Percentiles rank a stretch among this genome's conserved stretches.
phyloP scores from a whole-genome alignment of 2,329 filamentous ascomycete genomes.

The Colletotrichum eremochloae region DNA sequence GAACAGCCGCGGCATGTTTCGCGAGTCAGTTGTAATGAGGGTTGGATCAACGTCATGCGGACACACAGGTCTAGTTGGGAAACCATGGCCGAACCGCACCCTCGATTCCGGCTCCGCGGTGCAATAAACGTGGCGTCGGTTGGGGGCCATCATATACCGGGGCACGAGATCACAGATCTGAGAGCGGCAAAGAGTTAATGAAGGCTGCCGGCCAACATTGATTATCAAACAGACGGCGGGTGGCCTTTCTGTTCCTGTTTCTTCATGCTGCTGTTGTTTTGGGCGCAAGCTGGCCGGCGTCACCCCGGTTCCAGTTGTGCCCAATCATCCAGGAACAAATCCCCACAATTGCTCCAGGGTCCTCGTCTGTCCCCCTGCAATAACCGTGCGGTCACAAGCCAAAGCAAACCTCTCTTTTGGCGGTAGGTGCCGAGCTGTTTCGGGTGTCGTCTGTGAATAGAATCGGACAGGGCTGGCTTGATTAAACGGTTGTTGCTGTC shows the following conservation, averaged over 20 bases:
- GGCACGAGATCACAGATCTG: slow-evolving; percentile 6
- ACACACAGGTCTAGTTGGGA: neutral
- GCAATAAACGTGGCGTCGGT: slow-evolving; percentile 9
- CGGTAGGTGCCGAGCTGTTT: neutral
- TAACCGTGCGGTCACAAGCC: slow-evolving; percentile 5
- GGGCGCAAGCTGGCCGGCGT: neutral
- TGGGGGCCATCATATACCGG: slow-evolving; percentile 28
- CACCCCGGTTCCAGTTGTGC: neutral
- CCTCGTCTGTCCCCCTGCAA: slow-evolving; percentile 15
- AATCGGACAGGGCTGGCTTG: neutral
- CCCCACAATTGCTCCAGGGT: neutral
- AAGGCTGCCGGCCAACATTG: neutral
- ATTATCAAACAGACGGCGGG: neutral
- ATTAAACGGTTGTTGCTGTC: too few relatives aligned
- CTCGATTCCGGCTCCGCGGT: neutral
- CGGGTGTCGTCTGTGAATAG: neutral
- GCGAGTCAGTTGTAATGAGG: slow-evolving; percentile 34
- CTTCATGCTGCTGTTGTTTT: neutral
- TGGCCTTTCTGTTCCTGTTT: too few relatives aligned
- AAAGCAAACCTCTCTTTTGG: slow-evolving; percentile 16
- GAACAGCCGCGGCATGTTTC: neutral
- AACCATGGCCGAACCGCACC: neutral
- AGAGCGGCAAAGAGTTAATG: neutral
- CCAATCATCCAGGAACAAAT: neutral
- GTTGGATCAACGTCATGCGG: slow-evolving; percentile 29